These are phyloP conservation scores for Ophiostoma triangulosporum DNA, from an alignment of 2,329 filamentous ascomycete species.

Conservation along the genomic window DNA sequence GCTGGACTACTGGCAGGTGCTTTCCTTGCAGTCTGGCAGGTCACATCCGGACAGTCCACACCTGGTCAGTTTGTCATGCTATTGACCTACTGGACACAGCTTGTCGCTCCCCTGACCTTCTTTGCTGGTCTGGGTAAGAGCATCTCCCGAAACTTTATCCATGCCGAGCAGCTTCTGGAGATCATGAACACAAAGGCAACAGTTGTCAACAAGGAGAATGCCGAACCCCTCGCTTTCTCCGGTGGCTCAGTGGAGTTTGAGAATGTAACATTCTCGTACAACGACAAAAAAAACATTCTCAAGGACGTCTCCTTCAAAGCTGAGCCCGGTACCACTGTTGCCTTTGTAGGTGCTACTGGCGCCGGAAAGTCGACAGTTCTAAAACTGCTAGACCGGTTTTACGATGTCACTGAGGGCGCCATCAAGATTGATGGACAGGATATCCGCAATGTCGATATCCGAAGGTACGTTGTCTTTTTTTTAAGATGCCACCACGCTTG, in stretches of 20 bases:
- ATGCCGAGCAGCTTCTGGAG: conserved; percentile 43
- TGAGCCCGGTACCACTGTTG: conserved; percentile 38
- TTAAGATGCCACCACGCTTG: not conserved
- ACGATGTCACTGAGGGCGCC: conserved; percentile 38
- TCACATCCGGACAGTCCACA: conserved; percentile 45
- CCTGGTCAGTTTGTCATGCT: conserved; percentile 58
- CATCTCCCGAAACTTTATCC: conserved; percentile 42
- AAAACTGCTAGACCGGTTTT: conserved; percentile 46
- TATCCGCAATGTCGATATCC: conserved; percentile 38
- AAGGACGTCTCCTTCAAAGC: conserved; percentile 38
- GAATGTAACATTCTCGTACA: conserved; percentile 43
- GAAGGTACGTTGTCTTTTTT: conserved; percentile 22
- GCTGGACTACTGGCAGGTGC: conserved; percentile 53
- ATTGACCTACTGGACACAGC: conserved; percentile 60
- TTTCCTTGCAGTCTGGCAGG: conserved; percentile 49
- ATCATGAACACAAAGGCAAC: conserved; percentile 45
- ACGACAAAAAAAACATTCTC: conserved; percentile 44
- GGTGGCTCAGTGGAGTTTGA: conserved; percentile 42
- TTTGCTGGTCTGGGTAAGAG: conserved; percentile 46
- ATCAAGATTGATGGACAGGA: conserved; percentile 45
- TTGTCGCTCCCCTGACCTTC: conserved; percentile 57
- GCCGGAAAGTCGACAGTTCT: conserved; percentile 46
- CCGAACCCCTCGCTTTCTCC: conserved; percentile 35
- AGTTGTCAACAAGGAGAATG: conserved; percentile 37
- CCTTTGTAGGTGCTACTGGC: conserved; percentile 47